Evolutionary conservation across 345 rosid species (phyloP).

Genomic region (Balakata baccata): DNA sequence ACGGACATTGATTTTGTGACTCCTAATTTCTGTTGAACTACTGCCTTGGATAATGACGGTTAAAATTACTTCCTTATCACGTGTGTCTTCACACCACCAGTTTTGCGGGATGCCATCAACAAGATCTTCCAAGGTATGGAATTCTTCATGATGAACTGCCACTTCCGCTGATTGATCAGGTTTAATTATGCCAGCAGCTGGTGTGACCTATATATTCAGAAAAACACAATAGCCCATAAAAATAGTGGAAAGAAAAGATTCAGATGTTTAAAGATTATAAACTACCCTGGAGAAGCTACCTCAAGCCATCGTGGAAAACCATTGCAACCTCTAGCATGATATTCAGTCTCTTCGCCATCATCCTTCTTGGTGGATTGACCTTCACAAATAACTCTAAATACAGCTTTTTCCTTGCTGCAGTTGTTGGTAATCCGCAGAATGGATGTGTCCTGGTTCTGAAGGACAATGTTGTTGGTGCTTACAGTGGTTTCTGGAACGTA

Average conservation of each 20-base stretch:
- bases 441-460: slow-evolving; percentile 79
- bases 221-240: background rate
- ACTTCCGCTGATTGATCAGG: slow-evolving; percentile 59
- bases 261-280: background rate
- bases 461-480: slow-evolving; percentile 57
- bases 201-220: slow-evolving; percentile 52
- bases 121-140: slow-evolving; percentile 66
- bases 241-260: background rate
- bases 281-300: slow-evolving; percentile 42
- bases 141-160: slow-evolving; percentile 77
- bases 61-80: slow-evolving; percentile 77
- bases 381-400: slow-evolving; percentile 64
- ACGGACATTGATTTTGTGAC: slow-evolving; percentile 61
- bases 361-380: slow-evolving; percentile 59
- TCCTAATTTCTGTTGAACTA: slow-evolving; percentile 52
- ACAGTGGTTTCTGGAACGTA: slow-evolving; percentile 65
- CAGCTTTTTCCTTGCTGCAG: slow-evolving; percentile 45
- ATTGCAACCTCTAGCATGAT: slow-evolving; percentile 56
- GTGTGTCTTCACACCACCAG: slow-evolving; percentile 93
- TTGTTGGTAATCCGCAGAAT: slow-evolving; percentile 67
- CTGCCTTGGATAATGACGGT: slow-evolving; percentile 61
- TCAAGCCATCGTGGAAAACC: slow-evolving; percentile 98
- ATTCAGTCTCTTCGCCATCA: slow-evolving; percentile 44
- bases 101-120: slow-evolving; percentile 84
- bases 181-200: slow-evolving; percentile 75